Conservation (phyloP, 208 protist species). For the Eutreptiella sp. region DNA sequence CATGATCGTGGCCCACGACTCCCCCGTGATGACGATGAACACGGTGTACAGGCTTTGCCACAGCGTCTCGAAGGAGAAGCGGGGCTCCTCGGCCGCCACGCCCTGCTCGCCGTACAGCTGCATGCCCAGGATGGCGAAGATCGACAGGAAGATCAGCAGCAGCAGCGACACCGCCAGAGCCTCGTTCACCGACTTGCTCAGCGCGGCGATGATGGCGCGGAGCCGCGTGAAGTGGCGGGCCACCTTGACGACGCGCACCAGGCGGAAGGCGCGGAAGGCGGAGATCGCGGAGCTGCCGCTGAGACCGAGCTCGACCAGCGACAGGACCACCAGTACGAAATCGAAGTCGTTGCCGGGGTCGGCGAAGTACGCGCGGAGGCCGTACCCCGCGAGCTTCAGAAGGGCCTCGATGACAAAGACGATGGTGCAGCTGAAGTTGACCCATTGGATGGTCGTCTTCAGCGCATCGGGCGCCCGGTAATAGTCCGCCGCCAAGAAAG, state of each 20-base stretch:
- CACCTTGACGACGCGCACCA: slow-evolving; percentile 31
- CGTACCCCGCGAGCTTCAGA: slow-evolving; percentile 24
- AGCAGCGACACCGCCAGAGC: slow-evolving; percentile 24
- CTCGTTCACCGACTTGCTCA: slow-evolving; percentile 30
- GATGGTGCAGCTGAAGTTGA: slow-evolving; percentile 23
- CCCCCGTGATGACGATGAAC: slow-evolving; percentile 35
- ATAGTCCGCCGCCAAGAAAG: slow-evolving; percentile 23
- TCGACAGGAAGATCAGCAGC: slow-evolving; percentile 28
- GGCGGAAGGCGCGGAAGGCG: slow-evolving; percentile 33
- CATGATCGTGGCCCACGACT: slow-evolving; percentile 26
- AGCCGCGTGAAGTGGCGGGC: slow-evolving; percentile 19
- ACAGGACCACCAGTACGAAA: slow-evolving; percentile 31
- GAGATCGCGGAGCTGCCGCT: slow-evolving; percentile 20
- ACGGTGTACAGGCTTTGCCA: slow-evolving; percentile 33
- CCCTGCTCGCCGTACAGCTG: slow-evolving; percentile 28
- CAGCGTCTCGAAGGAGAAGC: slow-evolving; percentile 37
- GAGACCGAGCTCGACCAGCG: slow-evolving; percentile 39
- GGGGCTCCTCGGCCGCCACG: slow-evolving; percentile 19
- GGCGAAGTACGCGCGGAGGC: slow-evolving; percentile 10
- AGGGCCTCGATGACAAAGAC: slow-evolving; percentile 21
- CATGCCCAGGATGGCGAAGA: slow-evolving; percentile 31
- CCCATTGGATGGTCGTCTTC: background rate
- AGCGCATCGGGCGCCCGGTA: slow-evolving; percentile 2
- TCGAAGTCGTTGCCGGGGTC: slow-evolving; percentile 31
- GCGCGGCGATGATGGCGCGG: slow-evolving; percentile 13